Conservation (phyloP, 768 basidiomycete genomes). For the Leucosporidium scottii region DNA sequence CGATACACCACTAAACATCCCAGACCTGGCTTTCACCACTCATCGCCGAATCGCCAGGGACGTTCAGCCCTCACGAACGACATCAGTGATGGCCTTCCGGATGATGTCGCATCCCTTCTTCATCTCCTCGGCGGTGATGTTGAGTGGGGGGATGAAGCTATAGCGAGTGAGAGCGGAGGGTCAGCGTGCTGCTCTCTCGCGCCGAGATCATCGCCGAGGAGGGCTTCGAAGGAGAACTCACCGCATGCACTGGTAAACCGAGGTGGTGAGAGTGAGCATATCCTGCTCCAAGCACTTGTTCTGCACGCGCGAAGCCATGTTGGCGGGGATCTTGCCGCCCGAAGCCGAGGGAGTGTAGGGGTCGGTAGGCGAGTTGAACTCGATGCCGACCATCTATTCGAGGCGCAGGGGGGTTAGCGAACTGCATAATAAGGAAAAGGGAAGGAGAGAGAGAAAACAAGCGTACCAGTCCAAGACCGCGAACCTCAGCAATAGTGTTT, state of each 20-base stretch:
- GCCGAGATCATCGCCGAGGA: too few relatives aligned
- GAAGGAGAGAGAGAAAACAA: slow-evolving; percentile 55
- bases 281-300: slow-evolving; percentile 74
- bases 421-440: neutral
- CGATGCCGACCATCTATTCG: slow-evolving; percentile 48
- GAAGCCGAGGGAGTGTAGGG: slow-evolving; percentile 37
- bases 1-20: too few relatives aligned
- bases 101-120: slow-evolving; percentile 37
- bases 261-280: slow-evolving; percentile 79
- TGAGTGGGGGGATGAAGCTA: slow-evolving; percentile 81
- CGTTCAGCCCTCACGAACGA: slow-evolving; percentile 32
- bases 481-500: slow-evolving; percentile 69
- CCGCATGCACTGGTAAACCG: slow-evolving; percentile 59
- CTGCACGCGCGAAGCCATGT: slow-evolving; percentile 42
- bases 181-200: too few relatives aligned
- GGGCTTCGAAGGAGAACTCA: neutral
- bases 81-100: slow-evolving; percentile 31
- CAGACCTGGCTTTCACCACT: too few relatives aligned
- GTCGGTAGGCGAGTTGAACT: slow-evolving; percentile 28
- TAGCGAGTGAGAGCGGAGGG: slow-evolving; percentile 37
- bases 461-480: slow-evolving; percentile 78
- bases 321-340: slow-evolving; percentile 39
- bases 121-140: slow-evolving; percentile 68
- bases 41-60: too few relatives aligned
- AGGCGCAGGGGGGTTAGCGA: slow-evolving; percentile 44